Base-by-base conservation (phyloP, 768 basidiomycete species). In the Pulveroboletus ravenelii region DNA sequence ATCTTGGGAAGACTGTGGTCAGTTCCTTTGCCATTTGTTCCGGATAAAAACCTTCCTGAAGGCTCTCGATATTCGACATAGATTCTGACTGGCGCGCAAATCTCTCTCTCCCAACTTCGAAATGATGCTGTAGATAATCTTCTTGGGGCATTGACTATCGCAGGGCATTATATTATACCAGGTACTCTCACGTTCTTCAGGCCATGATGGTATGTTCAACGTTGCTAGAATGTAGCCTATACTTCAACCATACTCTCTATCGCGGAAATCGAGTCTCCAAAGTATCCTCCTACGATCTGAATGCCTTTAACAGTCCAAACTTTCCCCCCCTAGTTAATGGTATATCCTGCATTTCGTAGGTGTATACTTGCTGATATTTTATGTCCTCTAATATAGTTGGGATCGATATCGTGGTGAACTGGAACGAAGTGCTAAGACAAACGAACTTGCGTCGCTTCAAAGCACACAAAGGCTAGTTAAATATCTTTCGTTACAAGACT, bases 71-170 rank as follows among this genome's bases (percentile, higher is more conserved):
- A 9, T 27, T n/a, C 34, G 34, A 47, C 46, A 10, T 45, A 92
- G 90, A 91, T 95, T 51, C 58, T 94, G 29, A 95, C 91, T 1
- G 94, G 93, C 12, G 92, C 93, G 0, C 94, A 96, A 71, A 95
- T 97, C 32, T 91, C 94, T 13, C 72, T 93, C 31, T 92, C 89
- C 2, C 87, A 93, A 62, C 73, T 94, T 41, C 80, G 92, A n/a
- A 96, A 94, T 59, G 93, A 97, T 65, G 92, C 93, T 8, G 84
- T 93, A 6, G 94, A 95, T 58, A 97, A 96, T 64, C 72, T 96
- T 10, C 82, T 96, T 64, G 93, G 91, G 8, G 88, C 91, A 3
- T 72, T 97, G 31, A 83, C 86, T 14, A 85, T 95, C 45, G 93
- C 93, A 14, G 93, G 94, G 1, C 85, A 90, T 60, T 94, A 84